Base-by-base conservation (phyloP, 148 eudicot genomes). In the Nepenthes mirabilis region DNA sequence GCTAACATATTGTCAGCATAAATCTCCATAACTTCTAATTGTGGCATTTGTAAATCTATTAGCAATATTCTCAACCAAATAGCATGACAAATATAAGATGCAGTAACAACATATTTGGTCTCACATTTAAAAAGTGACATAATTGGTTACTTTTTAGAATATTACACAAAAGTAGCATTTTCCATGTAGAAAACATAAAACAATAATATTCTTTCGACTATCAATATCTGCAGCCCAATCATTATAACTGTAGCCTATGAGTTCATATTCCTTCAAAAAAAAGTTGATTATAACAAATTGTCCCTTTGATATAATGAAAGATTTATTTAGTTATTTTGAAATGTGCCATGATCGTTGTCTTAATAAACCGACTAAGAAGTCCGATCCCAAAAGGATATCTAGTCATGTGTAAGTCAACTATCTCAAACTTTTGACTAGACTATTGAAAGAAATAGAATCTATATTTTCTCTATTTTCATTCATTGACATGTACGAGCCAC, bases 211-310 rank as follows among this genome's bases (percentile, higher is more conserved):
- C 14, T 52, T 66, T 36, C 58, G 6, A 51, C 59, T 57, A 59
- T 48, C 63, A n/a, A 49, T 11, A n/a, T 51, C 63, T 35, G 63
- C 63, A 13, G 36, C 63, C 11, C 33, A 66, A 58, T 66, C 63
- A 58, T 57, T 66, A 37, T 66, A 57, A 14, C 47, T 43, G 51
- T 48, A 66, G 3, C 57, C 62, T 23, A 12, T 34, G 13, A 12
- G 60, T n/a, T 10, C 34, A n/a, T n/a, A n/a, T n/a, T n/a, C n/a
- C n/a, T n/a, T n/a, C n/a, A n/a, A n/a, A n/a, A n/a, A n/a, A n/a
- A n/a, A n/a, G n/a, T n/a, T n/a, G n/a, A n/a, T n/a, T n/a, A n/a
- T n/a, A n/a, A n/a, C n/a, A n/a, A n/a, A n/a, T n/a, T n/a, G n/a
- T n/a, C n/a, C n/a, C n/a, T n/a, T 55, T 60, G 10, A 68, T 11